These are phyloP conservation scores for Ramaria sp. DNA, from an alignment of 768 basidiomycete genomes.

Conservation along the genomic window DNA sequence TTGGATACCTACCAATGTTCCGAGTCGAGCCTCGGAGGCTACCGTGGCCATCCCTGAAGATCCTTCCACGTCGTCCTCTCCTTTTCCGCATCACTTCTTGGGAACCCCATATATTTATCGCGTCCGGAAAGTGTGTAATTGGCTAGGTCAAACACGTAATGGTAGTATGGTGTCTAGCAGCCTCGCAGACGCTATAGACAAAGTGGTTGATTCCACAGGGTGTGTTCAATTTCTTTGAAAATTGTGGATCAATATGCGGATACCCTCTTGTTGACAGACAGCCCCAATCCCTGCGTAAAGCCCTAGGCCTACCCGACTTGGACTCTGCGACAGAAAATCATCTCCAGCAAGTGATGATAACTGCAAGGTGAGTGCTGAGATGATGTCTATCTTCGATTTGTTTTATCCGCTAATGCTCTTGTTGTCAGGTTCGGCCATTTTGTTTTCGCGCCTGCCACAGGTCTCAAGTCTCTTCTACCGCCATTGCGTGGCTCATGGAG, in stretches of 20 bases:
- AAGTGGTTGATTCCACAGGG: not conserved
- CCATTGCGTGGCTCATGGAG: conserved; percentile 34
- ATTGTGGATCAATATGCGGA: not conserved
- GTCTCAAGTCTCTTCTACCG: conserved; percentile 28
- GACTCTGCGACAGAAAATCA: not conserved
- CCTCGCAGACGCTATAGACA: not conserved
- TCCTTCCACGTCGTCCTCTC: conserved; percentile 11
- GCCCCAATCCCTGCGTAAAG: not conserved
- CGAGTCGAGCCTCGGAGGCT: not conserved
- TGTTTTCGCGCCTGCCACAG: conserved; percentile 1
- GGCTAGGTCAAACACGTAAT: conserved; percentile 27
- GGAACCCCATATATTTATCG: conserved; percentile 39
- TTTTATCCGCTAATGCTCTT: not conserved
- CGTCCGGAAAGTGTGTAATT: conserved; percentile 51
- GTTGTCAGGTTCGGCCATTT: conserved; percentile 5
- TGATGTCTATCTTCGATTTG: not conserved
- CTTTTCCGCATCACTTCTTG: conserved; percentile 37
- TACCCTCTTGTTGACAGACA: not conserved
- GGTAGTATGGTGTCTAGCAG: not conserved
- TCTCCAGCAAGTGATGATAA: not conserved
- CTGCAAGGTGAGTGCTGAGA: conserved; percentile 5
- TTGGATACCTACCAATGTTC: not conserved
- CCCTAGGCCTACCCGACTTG: not conserved
- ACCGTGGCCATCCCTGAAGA: not conserved
- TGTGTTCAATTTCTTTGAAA: not conserved